Evolutionary conservation across 345 rosid species (phyloP).

Genomic region (Litchi chinensis): DNA sequence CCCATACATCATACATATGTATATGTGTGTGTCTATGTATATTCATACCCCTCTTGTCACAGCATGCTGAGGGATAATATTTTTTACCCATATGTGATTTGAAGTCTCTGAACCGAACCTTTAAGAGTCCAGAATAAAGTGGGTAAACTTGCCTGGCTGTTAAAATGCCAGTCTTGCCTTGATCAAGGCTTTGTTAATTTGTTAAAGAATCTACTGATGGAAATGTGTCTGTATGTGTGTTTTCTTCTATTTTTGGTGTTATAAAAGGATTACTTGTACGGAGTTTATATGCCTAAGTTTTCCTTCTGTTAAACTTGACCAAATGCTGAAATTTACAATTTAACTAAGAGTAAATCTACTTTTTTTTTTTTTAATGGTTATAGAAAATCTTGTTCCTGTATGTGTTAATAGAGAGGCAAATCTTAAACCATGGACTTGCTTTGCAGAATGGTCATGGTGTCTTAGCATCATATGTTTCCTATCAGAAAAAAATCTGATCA

Average conservation of each 20-base stretch:
- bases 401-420: neutral
- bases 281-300: neutral
- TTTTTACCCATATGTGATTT: neutral
- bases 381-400: neutral
- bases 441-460: neutral
- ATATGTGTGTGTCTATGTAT: neutral
- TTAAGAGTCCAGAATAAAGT: conserved; percentile 3
- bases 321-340: neutral
- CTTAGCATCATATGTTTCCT: neutral
- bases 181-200: neutral
- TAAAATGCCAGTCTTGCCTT: conserved; percentile 4
- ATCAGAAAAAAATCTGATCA: neutral
- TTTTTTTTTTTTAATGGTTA: neutral
- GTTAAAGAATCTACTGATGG: neutral
- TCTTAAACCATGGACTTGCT: neutral
- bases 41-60: neutral
- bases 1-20: neutral
- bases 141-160: conserved; percentile 6
- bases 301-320: neutral
- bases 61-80: conserved; percentile 3
- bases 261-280: neutral
- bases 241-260: neutral
- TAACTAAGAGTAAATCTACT: neutral
- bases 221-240: neutral
- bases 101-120: neutral